These are phyloP conservation scores for Porpolomopsis calyptriformis DNA, from an alignment of 768 basidiomycete species.

Conservation along the genomic window DNA sequence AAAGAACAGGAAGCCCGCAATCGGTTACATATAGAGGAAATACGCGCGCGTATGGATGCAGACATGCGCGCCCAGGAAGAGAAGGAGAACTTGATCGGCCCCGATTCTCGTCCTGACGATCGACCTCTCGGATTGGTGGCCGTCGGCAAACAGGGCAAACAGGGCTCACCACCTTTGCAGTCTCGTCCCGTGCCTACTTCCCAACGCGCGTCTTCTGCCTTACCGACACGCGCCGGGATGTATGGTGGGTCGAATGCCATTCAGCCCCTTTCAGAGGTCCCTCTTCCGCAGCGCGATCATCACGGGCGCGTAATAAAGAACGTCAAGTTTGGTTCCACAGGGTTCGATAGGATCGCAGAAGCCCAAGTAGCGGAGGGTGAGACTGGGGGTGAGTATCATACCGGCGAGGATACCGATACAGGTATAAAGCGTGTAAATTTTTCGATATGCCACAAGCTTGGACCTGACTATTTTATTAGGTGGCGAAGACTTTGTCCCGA, in stretches of 20 bases:
- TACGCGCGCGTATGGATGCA: slow-evolving; percentile 3
- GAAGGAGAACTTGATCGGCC: slow-evolving; percentile 37
- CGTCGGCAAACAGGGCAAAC: slow-evolving; percentile 17
- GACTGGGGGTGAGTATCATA: slow-evolving; percentile 32
- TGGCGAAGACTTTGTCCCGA: slow-evolving; percentile 12
- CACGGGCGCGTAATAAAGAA: slow-evolving; percentile 28
- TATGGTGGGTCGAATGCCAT: slow-evolving; percentile 13
- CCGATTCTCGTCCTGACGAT: slow-evolving; percentile 27
- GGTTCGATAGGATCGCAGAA: slow-evolving; percentile 2
- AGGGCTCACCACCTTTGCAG: slow-evolving; percentile 26
- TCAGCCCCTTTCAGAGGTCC: slow-evolving; percentile 25
- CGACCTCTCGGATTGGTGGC: slow-evolving; percentile 12
- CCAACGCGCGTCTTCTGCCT: slow-evolving; percentile 12
- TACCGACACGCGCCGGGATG: slow-evolving; percentile 18
- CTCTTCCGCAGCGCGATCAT: slow-evolving; percentile 25
- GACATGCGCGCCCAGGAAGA: slow-evolving; percentile 27
- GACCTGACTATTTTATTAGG: slow-evolving; percentile 4
- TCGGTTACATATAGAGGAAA: slow-evolving; percentile 8
- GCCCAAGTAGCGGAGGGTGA: neutral
- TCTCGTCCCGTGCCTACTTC: slow-evolving; percentile 23
- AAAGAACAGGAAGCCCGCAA: slow-evolving; percentile 7
- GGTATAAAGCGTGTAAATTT: slow-evolving; percentile 20
- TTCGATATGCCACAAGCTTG: slow-evolving; percentile 7
- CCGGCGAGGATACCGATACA: slow-evolving; percentile 29
- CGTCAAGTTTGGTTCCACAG: neutral